Evolutionary conservation across 257 asterid species (phyloP), one percentile per base, ranked within the genome.

Genomic region (Echium plantagineum): DNA sequence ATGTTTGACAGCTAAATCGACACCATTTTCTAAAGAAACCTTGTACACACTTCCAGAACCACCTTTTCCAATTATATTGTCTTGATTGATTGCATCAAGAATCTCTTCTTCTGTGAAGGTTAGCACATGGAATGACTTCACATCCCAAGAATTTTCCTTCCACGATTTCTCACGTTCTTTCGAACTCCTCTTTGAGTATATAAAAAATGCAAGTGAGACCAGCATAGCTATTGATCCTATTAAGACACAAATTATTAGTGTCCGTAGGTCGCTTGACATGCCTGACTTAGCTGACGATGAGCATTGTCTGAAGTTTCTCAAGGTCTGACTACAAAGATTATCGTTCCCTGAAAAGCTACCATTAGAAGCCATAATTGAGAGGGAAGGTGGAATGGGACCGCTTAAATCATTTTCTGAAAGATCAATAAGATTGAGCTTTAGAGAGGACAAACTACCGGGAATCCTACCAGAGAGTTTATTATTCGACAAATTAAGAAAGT

Each of bases 401-500:
- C 52, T 52, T n/a, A 69, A 65, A 28, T 49, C 60, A 30, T 69
- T 69, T 55, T 63, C 42, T 17, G 73, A 69, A n/a, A 69, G 64
- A 24, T 69, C 73, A 1, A 69, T 28, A 21, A 60, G 63, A 57
- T 60, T 63, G 16, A 69, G 58, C 57, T 32, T 69, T 52, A 69
- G 32, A 26, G 67, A 7, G 3, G 67, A 59, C 49, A 69, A 58
- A 18, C 47, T 63, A 20, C 17, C 48, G 8, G 73, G 73, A 53
- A 69, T 63, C 52, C 31, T 32, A 12, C 73, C 73, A 12, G 52
- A 63, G 20, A 69, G 69, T 12, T 53, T 32, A 31, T 69, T 69
- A 17, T 32, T 53, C n/a, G 73, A 69, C 24, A 69, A 46, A 35
- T 69, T 69, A 32, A 69, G 58, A 26, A 67, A 69, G n/a, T 64